phyloP scores from a whole-genome alignment of 2,329 filamentous ascomycete genomes.

The Beauveria sp. region DNA sequence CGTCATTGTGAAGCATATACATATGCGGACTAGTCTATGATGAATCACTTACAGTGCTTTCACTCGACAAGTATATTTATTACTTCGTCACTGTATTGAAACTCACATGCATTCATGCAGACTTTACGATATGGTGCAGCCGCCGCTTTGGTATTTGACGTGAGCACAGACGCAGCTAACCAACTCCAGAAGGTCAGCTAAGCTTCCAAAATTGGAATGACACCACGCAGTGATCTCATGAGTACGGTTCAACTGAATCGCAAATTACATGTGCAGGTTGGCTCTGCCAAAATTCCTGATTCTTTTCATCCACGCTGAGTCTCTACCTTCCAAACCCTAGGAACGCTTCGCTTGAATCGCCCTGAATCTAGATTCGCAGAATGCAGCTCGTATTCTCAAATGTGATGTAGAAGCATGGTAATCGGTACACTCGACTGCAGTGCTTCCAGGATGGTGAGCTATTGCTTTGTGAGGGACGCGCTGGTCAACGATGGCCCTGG shows the following conservation, averaged over 20 bases:
- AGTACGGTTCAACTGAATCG: not conserved
- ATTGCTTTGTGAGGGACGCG: no score
- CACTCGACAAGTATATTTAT: not conserved
- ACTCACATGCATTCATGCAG: not conserved
- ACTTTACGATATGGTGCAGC: not conserved
- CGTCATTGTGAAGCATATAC: not conserved
- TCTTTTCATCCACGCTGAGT: no score
- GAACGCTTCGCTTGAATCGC: no score
- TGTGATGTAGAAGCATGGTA: no score
- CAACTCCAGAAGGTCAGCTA: not conserved
- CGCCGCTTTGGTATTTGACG: not conserved
- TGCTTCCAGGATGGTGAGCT: no score
- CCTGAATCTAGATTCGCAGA: no score
- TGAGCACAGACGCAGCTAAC: not conserved
- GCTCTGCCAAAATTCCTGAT: no score
- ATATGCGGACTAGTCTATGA: not conserved
- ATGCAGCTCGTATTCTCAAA: no score
- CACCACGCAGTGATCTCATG: not conserved
- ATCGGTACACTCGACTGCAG: no score
- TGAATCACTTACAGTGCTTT: not conserved
- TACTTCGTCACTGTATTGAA: not conserved
- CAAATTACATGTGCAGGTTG: no score
- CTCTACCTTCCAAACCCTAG: no score
- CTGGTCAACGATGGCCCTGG: no score
- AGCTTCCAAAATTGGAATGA: not conserved